Evolutionary conservation across 495 filamentous ascomycete genomes (phyloP).

Genomic region (Aspergillus funiculosus): DNA sequence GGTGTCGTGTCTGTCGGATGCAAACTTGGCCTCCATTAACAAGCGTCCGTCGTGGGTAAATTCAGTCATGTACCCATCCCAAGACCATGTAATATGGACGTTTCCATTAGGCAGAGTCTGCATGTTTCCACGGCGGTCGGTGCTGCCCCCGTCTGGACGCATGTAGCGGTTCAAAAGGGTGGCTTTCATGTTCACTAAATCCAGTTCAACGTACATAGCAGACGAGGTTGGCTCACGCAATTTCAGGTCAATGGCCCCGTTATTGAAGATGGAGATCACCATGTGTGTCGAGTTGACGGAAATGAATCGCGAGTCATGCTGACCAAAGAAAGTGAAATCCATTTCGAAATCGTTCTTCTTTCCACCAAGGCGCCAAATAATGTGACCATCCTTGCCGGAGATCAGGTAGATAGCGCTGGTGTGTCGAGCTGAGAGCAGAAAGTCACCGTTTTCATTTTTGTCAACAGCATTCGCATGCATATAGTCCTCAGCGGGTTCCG

Average conservation of each 20-base stretch:
- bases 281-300: slow-evolving; percentile 36
- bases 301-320: slow-evolving; percentile 54
- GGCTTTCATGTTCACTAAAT: slow-evolving; percentile 43
- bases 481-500: slow-evolving; percentile 52
- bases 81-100: slow-evolving; percentile 38
- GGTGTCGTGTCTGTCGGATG: slow-evolving; percentile 4
- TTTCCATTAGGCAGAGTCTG: slow-evolving; percentile 34
- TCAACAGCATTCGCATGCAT: slow-evolving; percentile 59
- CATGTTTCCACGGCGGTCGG: slow-evolving; percentile 50
- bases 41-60: slow-evolving; percentile 40
- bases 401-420: slow-evolving; percentile 52
- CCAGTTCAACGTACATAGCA: slow-evolving; percentile 47
- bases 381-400: slow-evolving; percentile 48
- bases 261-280: slow-evolving; percentile 49
- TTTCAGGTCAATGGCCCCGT: slow-evolving; percentile 43
- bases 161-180: slow-evolving; percentile 32
- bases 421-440: slow-evolving; percentile 52
- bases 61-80: slow-evolving; percentile 39
- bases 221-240: slow-evolving; percentile 41
- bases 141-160: slow-evolving; percentile 38
- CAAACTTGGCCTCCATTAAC: slow-evolving; percentile 23
- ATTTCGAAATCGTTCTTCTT: slow-evolving; percentile 31
- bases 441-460: slow-evolving; percentile 49
- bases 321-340: slow-evolving; percentile 52
- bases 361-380: slow-evolving; percentile 55